A percentile compares a stretch with the other conserved stretches of the same genome.
Evolutionary conservation across 78 protist genomes (phyloP).

Genomic region (Dictyostelium brefeldianum): DNA sequence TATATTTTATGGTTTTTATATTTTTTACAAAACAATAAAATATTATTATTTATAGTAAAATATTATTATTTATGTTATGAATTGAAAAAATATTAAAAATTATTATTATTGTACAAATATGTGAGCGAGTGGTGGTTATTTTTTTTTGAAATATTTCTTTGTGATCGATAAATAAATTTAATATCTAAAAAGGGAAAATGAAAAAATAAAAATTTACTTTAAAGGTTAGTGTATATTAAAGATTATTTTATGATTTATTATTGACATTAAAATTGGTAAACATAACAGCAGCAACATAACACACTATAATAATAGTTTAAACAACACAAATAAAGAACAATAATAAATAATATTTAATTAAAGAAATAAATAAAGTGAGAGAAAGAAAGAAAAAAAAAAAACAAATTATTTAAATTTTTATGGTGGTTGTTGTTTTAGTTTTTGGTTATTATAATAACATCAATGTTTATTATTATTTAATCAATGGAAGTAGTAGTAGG

Average conservation of each 20-base stretch:
- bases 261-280: not conserved
- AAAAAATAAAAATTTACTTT: not conserved
- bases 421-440: not conserved
- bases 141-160: not conserved
- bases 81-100: not conserved
- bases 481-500: too few relatives aligned
- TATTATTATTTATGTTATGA: too few relatives aligned
- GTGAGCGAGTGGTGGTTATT: not conserved
- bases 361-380: not conserved
- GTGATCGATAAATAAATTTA: constrained; percentile 9
- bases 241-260: not conserved
- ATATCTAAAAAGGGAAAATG: not conserved
- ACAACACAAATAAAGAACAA: not conserved
- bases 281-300: not conserved
- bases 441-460: too few relatives aligned
- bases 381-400: not conserved
- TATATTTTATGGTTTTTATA: not conserved
- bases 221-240: not conserved
- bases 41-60: not conserved
- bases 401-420: not conserved
- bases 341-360: not conserved
- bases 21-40: not conserved
- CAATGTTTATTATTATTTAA: too few relatives aligned
- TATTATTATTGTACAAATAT: not conserved
- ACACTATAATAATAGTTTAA: not conserved